phyloP scores from a whole-genome alignment of 2,329 filamentous ascomycete genomes.

The Onygena corvina region DNA sequence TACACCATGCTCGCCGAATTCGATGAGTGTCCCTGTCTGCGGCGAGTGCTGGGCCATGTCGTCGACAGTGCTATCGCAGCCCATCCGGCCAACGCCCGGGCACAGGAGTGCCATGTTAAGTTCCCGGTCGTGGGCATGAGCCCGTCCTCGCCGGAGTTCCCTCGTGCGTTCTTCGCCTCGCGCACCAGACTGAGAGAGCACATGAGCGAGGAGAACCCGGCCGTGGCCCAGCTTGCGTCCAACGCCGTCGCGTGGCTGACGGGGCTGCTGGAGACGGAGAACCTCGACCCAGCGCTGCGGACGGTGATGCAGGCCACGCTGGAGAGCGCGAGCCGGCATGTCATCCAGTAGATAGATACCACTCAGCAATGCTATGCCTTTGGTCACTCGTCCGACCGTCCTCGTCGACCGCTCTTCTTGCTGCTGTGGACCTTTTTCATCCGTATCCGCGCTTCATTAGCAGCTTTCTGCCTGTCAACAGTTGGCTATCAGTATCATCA shows the following conservation, averaged over 20 bases:
- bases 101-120: constrained; percentile 59
- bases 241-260: constrained; percentile 41
- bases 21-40: constrained; percentile 50
- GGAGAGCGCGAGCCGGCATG: constrained; percentile 24
- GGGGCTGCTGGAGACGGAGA: constrained; percentile 33
- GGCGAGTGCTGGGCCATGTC: constrained; percentile 61
- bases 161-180: constrained; percentile 54
- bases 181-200: constrained; percentile 50
- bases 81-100: constrained; percentile 50
- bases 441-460: constrained; percentile 46
- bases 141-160: constrained; percentile 56
- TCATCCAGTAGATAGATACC: not conserved
- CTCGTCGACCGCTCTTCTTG: constrained; percentile 47
- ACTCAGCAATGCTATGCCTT: not conserved
- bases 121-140: constrained; percentile 57
- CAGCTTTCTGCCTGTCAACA: constrained; percentile 40
- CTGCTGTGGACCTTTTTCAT: constrained; percentile 49
- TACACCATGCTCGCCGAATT: constrained; percentile 70
- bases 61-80: constrained; percentile 48
- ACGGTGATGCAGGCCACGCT: constrained; percentile 39
- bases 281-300: constrained; percentile 42
- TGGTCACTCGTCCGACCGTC: constrained; percentile 16
- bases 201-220: constrained; percentile 25
- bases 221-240: constrained; percentile 30
- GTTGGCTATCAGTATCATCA: not conserved